These are phyloP conservation scores for Curvularia sp. DNA, from an alignment of 2,329 filamentous ascomycete genomes.

Conservation along the genomic window DNA sequence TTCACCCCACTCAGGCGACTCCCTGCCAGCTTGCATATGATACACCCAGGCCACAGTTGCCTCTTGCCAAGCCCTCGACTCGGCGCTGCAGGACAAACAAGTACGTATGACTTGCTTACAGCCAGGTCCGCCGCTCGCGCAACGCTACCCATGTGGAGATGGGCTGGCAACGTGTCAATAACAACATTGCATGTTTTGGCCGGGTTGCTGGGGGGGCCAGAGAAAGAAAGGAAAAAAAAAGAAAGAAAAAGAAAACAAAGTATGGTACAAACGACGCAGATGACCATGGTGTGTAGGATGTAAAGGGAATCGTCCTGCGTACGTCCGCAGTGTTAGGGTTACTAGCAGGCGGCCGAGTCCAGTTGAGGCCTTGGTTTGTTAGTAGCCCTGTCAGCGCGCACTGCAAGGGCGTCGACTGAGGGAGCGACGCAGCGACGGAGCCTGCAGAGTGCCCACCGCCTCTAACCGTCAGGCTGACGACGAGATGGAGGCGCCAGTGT, in stretches of 20 bases:
- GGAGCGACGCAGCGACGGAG: no score
- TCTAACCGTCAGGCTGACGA: background rate
- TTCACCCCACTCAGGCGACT: constrained; percentile 26
- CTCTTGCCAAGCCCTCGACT: background rate
- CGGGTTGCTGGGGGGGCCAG: background rate
- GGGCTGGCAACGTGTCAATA: constrained; percentile 15
- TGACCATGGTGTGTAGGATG: constrained; percentile 21
- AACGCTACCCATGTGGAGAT: constrained; percentile 6
- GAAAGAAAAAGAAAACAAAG: background rate
- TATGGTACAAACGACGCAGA: constrained; percentile 22
- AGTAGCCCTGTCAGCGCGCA: constrained; percentile 7
- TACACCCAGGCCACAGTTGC: background rate
- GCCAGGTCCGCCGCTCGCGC: background rate
- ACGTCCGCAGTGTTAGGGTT: constrained; percentile 15
- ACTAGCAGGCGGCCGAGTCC: constrained; percentile 22
- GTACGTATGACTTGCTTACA: background rate
- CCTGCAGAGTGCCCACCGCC: background rate
- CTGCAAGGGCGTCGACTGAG: constrained; percentile 5
- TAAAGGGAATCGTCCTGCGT: constrained; percentile 16
- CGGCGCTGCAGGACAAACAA: background rate
- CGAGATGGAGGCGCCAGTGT: background rate
- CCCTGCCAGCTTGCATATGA: background rate
- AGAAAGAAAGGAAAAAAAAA: background rate
- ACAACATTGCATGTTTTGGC: background rate
- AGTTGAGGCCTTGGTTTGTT: constrained; percentile 12